Base-by-base conservation (phyloP, 2,329 filamentous ascomycete species). In the Apiospora koreana region DNA sequence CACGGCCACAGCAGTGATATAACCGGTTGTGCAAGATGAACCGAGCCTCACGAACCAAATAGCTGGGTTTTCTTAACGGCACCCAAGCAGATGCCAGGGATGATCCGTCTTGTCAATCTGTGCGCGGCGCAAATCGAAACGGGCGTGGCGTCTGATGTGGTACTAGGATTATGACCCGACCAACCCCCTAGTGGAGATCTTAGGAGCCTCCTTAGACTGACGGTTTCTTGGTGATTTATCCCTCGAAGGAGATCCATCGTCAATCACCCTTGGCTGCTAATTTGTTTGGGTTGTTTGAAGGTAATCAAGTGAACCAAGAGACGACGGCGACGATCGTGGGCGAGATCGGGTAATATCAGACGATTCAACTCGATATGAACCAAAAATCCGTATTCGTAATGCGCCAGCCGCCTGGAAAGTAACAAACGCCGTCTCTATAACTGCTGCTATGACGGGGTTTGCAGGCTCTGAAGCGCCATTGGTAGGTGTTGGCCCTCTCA, bases 41-140 rank as follows among this genome's bases (percentile, higher is more conserved):
- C 54, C 54, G 54, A 62, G 54, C 54, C 31, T 62, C 54, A 38
- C 31, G 54, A 62, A 62, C 54, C 54, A 38, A 31, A 62, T 16
- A n/a, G 18, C 54, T 62, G 54, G 54, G 54, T 62, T 38, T 35
- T 43, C 41, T 43, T 12, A 43, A 12, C 41, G 12, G 41, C 14
- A 12, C 16, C 41, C 8, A 43, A 43, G 54, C 28, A 9, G 7
- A 38, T 4, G 31, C 54, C 54, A 38, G 54, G 54, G 54, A n/a
- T 35, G 28, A 7, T 9, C 50, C 50, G 50, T 35, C 50, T 21
- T 35, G 50, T 58, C 50, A 58, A 35, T 58, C 35, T 62, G 54
- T 62, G n/a, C 28, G 54, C n/a, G 54, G 31, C 54, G 54, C 54
- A 31, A 62, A 62, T 62, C 54, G 54, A 62, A 62, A 62, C 54